Conservation (phyloP, 345 rosid species). For the Citrus glauca region DNA sequence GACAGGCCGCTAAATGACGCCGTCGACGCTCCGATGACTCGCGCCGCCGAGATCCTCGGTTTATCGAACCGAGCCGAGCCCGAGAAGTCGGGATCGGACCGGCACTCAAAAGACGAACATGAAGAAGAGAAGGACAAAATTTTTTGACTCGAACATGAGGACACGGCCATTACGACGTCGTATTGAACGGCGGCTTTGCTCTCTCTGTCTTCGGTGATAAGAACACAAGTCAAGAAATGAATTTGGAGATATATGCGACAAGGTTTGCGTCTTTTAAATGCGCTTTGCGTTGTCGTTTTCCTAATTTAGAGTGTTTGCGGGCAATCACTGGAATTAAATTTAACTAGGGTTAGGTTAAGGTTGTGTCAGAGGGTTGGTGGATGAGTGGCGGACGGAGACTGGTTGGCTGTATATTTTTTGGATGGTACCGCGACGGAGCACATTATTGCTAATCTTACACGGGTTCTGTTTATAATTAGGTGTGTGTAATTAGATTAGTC, state of each 20-base stretch:
- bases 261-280: background rate
- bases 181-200: background rate
- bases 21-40: conserved; percentile 23
- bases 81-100: conserved; percentile 64
- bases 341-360: background rate
- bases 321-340: background rate
- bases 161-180: conserved; percentile 41
- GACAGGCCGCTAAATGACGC: conserved; percentile 45
- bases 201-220: background rate
- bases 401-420: background rate
- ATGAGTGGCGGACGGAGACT: background rate
- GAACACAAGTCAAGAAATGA: background rate
- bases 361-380: background rate
- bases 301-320: too few species aligned
- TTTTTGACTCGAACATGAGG: conserved; percentile 33
- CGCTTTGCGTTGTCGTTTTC: conserved; percentile 1
- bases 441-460: background rate
- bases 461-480: background rate
- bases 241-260: too few species aligned
- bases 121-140: background rate
- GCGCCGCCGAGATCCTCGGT: conserved; percentile 19
- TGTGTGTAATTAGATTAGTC: too few species aligned
- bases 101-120: conserved; percentile 55
- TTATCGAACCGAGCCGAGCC: conserved; percentile 18
- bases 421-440: background rate